phyloP scores from a whole-genome alignment of 2,329 filamentous ascomycete species.

The Botrytis pseudocinerea region DNA sequence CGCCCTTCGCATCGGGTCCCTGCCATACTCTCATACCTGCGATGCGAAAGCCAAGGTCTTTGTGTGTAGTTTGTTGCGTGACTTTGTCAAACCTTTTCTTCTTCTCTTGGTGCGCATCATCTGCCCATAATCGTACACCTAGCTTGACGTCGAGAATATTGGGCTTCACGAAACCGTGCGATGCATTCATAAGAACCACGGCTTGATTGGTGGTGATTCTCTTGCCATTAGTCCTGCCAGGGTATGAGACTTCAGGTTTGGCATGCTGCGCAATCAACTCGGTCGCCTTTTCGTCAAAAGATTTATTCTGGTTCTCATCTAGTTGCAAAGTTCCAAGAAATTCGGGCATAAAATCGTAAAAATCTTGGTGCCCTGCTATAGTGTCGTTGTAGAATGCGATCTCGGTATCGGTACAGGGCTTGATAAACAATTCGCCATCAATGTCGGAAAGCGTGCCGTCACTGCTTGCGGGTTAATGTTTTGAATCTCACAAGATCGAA shows the following conservation, averaged over 20 bases:
- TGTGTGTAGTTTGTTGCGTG: conserved; percentile 58
- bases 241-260: conserved; percentile 34
- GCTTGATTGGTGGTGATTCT: conserved; percentile 74
- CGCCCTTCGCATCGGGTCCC: conserved; percentile 54
- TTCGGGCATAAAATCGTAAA: conserved; percentile 78
- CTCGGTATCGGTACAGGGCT: conserved; percentile 85
- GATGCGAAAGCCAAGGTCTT: conserved; percentile 61
- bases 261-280: conserved; percentile 38
- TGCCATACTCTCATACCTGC: conserved; percentile 66
- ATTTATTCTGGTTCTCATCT: conserved; percentile 53
- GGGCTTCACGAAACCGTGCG: conserved; percentile 75
- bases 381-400: conserved; percentile 84
- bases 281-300: conserved; percentile 53
- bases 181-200: conserved; percentile 82
- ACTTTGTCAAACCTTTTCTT: conserved; percentile 61
- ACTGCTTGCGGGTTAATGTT: conserved; percentile 49
- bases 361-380: conserved; percentile 63
- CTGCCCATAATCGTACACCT: conserved; percentile 81
- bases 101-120: conserved; percentile 63
- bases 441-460: conserved; percentile 86
- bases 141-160: conserved; percentile 95
- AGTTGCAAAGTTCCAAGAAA: conserved; percentile 80
- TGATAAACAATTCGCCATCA: conserved; percentile 85
- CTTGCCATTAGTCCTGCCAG: conserved; percentile 32
- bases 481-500: background rate